Evolutionary conservation across 352 stramenopile species (phyloP).

Genomic region (Blastocystis sp.): DNA sequence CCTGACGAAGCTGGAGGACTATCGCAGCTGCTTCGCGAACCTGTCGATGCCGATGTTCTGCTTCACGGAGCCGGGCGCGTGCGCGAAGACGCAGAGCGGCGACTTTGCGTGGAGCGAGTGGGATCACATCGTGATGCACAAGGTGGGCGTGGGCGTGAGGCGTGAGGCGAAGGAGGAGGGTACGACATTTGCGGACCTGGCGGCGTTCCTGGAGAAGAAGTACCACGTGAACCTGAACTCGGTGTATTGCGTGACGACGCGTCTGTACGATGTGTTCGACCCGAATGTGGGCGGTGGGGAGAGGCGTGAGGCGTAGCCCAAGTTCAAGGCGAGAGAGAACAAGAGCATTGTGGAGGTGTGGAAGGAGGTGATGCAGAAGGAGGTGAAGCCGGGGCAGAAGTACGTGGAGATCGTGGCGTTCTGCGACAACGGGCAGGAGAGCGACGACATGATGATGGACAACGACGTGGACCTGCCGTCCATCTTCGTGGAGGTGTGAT

Average conservation of each 20-base stretch:
- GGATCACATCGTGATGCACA: slow-evolving; percentile 14
- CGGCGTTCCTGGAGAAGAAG: slow-evolving; percentile 87
- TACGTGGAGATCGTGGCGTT: slow-evolving; percentile 51
- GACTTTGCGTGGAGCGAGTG: slow-evolving; percentile 30
- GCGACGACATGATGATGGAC: slow-evolving; percentile 20
- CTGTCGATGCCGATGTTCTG: slow-evolving; percentile 42
- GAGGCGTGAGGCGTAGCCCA: background rate
- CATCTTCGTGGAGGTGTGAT: slow-evolving; percentile 47
- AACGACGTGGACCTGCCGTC: slow-evolving; percentile 28
- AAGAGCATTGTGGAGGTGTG: slow-evolving; percentile 36
- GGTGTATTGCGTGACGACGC: slow-evolving; percentile 86
- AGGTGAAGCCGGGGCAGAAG: background rate
- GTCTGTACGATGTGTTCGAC: slow-evolving; percentile 75
- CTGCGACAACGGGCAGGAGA: background rate
- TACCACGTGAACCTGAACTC: slow-evolving; percentile 95
- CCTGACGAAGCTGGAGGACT: slow-evolving; percentile 30
- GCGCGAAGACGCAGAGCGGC: background rate
- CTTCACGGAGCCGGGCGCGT: slow-evolving; percentile 40
- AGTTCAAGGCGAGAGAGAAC: slow-evolving; percentile 17
- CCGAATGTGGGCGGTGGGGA: background rate
- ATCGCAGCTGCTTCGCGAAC: slow-evolving; percentile 57
- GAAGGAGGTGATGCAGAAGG: background rate
- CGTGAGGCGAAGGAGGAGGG: slow-evolving; percentile 8
- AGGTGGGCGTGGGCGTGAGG: background rate
- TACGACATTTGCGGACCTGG: slow-evolving; percentile 44